Conservation (phyloP, 2,329 filamentous ascomycete genomes). For the Chaetomiaceae sp. region DNA sequence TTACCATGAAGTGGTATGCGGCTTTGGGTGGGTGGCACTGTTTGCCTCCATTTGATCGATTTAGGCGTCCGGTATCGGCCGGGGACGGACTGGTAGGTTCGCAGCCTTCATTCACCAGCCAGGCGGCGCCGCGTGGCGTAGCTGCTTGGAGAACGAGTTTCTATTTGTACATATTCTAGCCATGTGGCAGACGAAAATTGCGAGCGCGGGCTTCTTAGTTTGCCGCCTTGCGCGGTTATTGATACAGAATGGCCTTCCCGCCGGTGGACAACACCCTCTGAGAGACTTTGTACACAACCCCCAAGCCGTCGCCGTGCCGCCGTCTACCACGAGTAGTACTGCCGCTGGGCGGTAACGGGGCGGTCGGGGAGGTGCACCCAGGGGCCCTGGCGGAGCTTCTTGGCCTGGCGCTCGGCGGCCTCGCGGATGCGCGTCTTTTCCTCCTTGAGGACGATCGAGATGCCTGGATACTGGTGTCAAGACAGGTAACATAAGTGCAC, state of each 20-base stretch:
- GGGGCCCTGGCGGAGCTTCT: constrained; percentile 68
- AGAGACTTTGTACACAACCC: neutral
- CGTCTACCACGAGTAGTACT: constrained; percentile 83
- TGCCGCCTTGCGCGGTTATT: constrained; percentile 8
- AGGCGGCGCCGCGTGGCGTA: neutral
- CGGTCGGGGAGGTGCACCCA: constrained; percentile 89
- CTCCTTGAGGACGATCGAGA: constrained; percentile 84
- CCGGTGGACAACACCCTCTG: neutral
- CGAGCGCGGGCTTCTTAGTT: neutral
- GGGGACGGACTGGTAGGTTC: neutral
- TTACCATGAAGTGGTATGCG: too few relatives aligned
- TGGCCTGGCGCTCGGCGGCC: constrained; percentile 71
- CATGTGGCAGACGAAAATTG: neutral
- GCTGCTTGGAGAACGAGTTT: constrained; percentile 1
- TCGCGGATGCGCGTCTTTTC: constrained; percentile 83
- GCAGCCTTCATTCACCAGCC: neutral
- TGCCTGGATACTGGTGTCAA: constrained; percentile 45
- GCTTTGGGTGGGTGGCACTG: neutral
- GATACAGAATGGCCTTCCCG: constrained; percentile 4
- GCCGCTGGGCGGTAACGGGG: constrained; percentile 76
- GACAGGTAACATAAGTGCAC: constrained; percentile 4
- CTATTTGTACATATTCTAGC: constrained; percentile 20
- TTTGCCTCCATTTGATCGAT: neutral
- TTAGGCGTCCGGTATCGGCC: constrained; percentile 11
- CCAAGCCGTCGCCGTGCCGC: too few relatives aligned